phyloP scores from a whole-genome alignment of 352 stramenopile species.

The Phytophthora podocarpi region DNA sequence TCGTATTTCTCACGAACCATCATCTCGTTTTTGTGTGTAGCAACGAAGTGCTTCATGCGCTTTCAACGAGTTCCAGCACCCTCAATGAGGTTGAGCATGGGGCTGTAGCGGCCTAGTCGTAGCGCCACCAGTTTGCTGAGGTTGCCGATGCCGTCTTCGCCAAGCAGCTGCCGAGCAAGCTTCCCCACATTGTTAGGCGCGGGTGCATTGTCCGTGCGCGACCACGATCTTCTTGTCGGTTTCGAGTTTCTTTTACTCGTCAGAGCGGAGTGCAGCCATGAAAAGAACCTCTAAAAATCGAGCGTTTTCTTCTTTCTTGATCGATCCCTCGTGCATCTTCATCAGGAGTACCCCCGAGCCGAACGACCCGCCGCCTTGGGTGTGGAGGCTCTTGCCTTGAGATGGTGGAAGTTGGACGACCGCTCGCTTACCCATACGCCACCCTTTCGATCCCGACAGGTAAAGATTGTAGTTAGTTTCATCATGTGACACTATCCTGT shows the following conservation, averaged over 20 bases:
- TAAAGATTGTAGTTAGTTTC: constrained; percentile 40
- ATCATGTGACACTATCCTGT: constrained; percentile 33
- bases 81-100: constrained; percentile 36
- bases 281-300: constrained; percentile 33
- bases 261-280: background rate
- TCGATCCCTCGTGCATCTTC: constrained; percentile 21
- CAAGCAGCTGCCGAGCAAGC: constrained; percentile 2
- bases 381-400: constrained; percentile 19
- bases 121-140: constrained; percentile 1
- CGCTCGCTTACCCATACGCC: constrained; percentile 15
- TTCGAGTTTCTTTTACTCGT: constrained; percentile 19
- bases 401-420: constrained; percentile 12
- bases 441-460: constrained; percentile 5
- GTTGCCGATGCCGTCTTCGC: constrained; percentile 20
- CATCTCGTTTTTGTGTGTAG: constrained; percentile 11
- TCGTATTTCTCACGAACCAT: constrained; percentile 15
- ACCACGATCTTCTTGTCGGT: constrained; percentile 22
- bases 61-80: constrained; percentile 28
- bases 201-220: constrained; percentile 24
- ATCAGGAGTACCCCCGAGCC: constrained; percentile 15
- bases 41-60: constrained; percentile 15
- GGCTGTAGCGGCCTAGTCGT: constrained; percentile 13
- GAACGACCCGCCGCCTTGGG: constrained; percentile 14
- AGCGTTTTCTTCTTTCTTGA: constrained; percentile 18
- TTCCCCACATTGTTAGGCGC: constrained; percentile 9